Percentiles rank a stretch among this genome's conserved stretches.
phyloP scores from a whole-genome alignment of 352 stramenopile genomes.

The Phytophthora pini region DNA sequence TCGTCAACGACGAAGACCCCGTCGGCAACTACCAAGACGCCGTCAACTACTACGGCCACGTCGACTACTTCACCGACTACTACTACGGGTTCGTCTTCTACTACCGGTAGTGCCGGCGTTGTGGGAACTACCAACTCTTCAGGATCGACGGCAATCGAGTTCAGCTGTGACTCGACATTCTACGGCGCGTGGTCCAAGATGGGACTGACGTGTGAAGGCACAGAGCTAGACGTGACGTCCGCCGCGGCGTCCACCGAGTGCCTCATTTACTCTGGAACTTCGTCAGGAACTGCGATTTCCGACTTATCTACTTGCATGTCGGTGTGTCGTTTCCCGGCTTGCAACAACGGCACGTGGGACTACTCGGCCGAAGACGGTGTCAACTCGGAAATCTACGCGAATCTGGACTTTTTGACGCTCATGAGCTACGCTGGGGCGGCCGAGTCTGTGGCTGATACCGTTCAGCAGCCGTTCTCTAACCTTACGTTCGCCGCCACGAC shows the following conservation, averaged over 20 bases:
- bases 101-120: conserved; percentile 7
- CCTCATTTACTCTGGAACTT: conserved; percentile 77
- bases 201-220: conserved; percentile 65
- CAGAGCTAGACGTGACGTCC: conserved; percentile 48
- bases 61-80: conserved; percentile 17
- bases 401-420: conserved; percentile 73
- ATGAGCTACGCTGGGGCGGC: conserved; percentile 52
- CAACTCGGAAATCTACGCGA: conserved; percentile 68
- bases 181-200: conserved; percentile 80
- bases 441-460: conserved; percentile 27
- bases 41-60: conserved; percentile 3
- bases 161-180: conserved; percentile 77
- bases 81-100: conserved; percentile 18
- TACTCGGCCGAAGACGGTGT: conserved; percentile 74
- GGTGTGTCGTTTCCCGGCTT: conserved; percentile 83
- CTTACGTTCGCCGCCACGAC: conserved; percentile 59
- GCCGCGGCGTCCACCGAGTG: conserved; percentile 70
- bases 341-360: conserved; percentile 76
- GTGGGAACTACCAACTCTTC: conserved; percentile 13
- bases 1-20: conserved; percentile 19
- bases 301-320: conserved; percentile 80
- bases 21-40: conserved; percentile 13
- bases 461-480: conserved; percentile 57
- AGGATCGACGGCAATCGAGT: conserved; percentile 47
- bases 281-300: conserved; percentile 51